Evolutionary conservation across 2,329 filamentous ascomycete genomes (phyloP).

Genomic region (Emericellopsis cladophorae): DNA sequence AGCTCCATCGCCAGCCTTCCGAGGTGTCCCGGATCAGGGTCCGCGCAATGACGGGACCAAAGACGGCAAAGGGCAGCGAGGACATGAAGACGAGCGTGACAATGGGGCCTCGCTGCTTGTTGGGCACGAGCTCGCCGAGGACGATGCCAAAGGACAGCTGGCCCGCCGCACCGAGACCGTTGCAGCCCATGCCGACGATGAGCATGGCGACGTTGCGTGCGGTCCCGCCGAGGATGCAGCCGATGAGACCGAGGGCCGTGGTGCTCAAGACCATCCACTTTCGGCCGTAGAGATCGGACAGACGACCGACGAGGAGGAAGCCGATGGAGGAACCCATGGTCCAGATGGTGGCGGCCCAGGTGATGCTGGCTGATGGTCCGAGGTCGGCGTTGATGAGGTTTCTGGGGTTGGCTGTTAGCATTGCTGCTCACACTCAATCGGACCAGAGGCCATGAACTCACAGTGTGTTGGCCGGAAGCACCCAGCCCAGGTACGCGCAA

Average conservation of each 20-base stretch:
- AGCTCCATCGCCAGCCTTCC: constrained; percentile 34
- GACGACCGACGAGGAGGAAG: constrained; percentile 25
- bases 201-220: constrained; percentile 20
- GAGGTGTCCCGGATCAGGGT: constrained; percentile 26
- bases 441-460: constrained; percentile 4
- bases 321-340: constrained; percentile 24
- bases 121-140: constrained; percentile 29
- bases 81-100: constrained; percentile 24
- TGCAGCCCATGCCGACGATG: constrained; percentile 22
- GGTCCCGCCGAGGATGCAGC: constrained; percentile 21
- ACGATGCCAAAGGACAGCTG: constrained; percentile 28
- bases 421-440: background rate
- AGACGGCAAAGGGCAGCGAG: constrained; percentile 25
- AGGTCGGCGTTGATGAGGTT: constrained; percentile 18
- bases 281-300: constrained; percentile 28
- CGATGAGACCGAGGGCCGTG: constrained; percentile 19
- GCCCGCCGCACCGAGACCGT: constrained; percentile 23
- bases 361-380: constrained; percentile 16
- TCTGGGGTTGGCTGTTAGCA: constrained; percentile 3
- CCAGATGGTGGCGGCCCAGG: constrained; percentile 21
- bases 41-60: constrained; percentile 33
- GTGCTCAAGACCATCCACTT: constrained; percentile 24
- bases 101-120: constrained; percentile 22
- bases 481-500: constrained; percentile 20
- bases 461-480: constrained; percentile 21